phyloP scores from a whole-genome alignment of 2,329 filamentous ascomycete genomes.

The Akanthomyces dipterigenus region DNA sequence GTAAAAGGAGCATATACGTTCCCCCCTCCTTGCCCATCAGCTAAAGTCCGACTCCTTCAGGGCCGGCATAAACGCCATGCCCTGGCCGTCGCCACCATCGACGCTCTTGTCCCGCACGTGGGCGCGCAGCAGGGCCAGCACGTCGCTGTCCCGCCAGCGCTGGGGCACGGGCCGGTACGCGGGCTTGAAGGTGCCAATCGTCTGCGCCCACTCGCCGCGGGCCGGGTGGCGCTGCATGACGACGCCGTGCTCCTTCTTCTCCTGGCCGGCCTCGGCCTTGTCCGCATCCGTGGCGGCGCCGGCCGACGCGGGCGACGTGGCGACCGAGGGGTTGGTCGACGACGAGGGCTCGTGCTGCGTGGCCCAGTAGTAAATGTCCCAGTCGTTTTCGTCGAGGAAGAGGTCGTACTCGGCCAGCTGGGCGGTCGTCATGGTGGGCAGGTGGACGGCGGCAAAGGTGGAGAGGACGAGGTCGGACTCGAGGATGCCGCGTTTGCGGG shows the following conservation, averaged over 20 bases:
- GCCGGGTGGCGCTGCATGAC: constrained; percentile 27
- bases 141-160: constrained; percentile 78
- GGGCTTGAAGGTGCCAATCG: constrained; percentile 86
- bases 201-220: constrained; percentile 90
- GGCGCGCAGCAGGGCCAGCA: constrained; percentile 66
- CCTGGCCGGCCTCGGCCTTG: background rate
- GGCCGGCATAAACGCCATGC: constrained; percentile 54
- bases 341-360: constrained; percentile 66
- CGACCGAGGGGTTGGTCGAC: constrained; percentile 28
- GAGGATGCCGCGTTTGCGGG: constrained; percentile 89
- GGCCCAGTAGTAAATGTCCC: constrained; percentile 99
- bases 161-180: constrained; percentile 84
- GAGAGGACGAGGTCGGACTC: constrained; percentile 94
- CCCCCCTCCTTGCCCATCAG: background rate
- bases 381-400: constrained; percentile 98
- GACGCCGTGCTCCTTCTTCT: constrained; percentile 19
- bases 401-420: constrained; percentile 81
- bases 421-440: constrained; percentile 62
- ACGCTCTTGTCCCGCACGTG: constrained; percentile 65
- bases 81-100: constrained; percentile 31
- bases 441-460: constrained; percentile 80
- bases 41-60: constrained; percentile 22
- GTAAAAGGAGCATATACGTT: background rate
- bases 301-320: constrained; percentile 21
- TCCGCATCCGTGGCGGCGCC: constrained; percentile 20